Evolutionary conservation across 2,329 filamentous ascomycete genomes (phyloP).

Genomic region (Arthrocladium fulminans): DNA sequence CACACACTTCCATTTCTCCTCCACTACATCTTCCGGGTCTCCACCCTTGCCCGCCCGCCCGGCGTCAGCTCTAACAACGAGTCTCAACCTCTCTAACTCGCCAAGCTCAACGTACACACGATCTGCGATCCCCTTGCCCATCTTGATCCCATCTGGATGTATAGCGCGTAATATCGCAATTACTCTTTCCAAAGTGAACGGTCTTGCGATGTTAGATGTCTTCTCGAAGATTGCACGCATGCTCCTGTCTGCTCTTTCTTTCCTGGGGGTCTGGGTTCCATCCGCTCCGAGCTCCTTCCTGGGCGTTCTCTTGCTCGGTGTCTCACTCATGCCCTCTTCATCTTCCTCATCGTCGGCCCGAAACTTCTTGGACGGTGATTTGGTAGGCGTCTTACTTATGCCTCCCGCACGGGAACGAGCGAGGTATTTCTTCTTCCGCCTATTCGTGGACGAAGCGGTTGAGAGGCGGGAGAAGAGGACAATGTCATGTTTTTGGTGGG

Average conservation of each 20-base stretch:
- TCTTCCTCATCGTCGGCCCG: neutral
- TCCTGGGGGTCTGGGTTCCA: constrained; percentile 1
- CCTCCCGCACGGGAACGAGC: constrained; percentile 2
- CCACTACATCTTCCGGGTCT: constrained; percentile 25
- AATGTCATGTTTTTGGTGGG: constrained; percentile 38
- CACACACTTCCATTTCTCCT: constrained; percentile 42
- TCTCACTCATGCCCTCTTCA: neutral
- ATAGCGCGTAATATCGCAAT: constrained; percentile 42
- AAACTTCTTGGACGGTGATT: constrained; percentile 31
- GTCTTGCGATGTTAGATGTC: constrained; percentile 28
- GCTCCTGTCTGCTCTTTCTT: constrained; percentile 3
- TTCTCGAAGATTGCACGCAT: constrained; percentile 8
- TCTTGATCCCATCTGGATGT: constrained; percentile 33
- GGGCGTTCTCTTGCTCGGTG: neutral
- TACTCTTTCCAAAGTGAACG: constrained; percentile 39
- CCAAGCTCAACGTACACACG: constrained; percentile 38
- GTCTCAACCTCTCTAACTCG: constrained; percentile 37
- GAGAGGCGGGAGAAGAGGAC: constrained; percentile 44
- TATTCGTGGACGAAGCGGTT: constrained; percentile 33
- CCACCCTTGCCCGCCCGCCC: constrained; percentile 31
- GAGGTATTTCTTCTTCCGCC: constrained; percentile 35
- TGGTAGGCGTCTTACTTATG: constrained; percentile 27
- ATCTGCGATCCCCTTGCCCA: constrained; percentile 30
- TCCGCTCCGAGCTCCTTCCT: neutral
- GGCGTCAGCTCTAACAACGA: constrained; percentile 35